Conservation (phyloP, 345 rosid genomes). For the Gossypium mustelinum region DNA sequence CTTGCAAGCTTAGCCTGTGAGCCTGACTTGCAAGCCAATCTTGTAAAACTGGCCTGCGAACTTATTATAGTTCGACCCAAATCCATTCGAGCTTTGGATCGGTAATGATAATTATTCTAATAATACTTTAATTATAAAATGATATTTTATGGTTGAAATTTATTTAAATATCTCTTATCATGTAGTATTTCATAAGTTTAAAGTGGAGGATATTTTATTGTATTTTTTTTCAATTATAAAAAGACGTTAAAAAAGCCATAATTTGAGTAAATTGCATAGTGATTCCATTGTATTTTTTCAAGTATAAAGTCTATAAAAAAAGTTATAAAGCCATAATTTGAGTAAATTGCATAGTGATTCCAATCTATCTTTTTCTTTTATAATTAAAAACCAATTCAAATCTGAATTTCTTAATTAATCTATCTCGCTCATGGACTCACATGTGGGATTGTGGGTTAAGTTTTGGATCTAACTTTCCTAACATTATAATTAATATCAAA, state of each 20-base stretch:
- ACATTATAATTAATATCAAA: background rate
- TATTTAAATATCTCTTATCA: no score
- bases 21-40: no score
- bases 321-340: background rate
- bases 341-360: background rate
- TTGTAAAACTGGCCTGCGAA: no score
- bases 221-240: background rate
- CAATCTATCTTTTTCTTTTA: background rate
- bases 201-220: background rate
- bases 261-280: background rate
- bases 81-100: no score
- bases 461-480: background rate
- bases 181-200: no score
- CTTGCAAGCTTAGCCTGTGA: no score
- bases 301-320: background rate
- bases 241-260: background rate
- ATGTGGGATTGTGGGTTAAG: slow-evolving; percentile 15
- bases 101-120: no score
- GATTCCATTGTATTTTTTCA: background rate
- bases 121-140: no score
- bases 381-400: slow-evolving; percentile 7
- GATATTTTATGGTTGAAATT: no score
- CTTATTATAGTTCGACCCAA: no score
- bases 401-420: background rate
- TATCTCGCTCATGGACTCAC: slow-evolving; percentile 5